A percentile compares a stretch with the other conserved stretches of the same genome.
Conservation (phyloP, 768 basidiomycete species). For the Mrakia blollopis region DNA sequence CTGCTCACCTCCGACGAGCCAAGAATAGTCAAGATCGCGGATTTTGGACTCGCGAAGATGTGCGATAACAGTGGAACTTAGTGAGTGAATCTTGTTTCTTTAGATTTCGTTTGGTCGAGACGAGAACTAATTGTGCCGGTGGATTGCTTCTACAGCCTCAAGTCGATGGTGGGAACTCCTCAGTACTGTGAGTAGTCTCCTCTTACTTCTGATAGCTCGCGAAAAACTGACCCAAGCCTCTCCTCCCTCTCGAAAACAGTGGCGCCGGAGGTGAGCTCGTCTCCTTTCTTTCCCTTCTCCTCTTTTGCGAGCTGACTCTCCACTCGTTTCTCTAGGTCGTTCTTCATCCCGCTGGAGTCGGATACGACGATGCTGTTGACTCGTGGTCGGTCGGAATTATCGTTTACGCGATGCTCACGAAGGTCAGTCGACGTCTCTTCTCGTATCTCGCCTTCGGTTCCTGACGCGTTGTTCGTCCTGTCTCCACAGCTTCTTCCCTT, state of each 20-base stretch:
- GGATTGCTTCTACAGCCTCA: constrained; percentile 30
- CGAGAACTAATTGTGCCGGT: background rate
- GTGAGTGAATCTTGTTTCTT: constrained; percentile 48
- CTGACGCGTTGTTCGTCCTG: constrained; percentile 18
- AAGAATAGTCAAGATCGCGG: constrained; percentile 79
- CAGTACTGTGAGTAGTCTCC: constrained; percentile 53
- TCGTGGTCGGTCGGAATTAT: constrained; percentile 97
- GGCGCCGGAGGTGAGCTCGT: constrained; percentile 5
- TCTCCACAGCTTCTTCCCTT: constrained; percentile 64
- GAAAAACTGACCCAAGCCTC: background rate
- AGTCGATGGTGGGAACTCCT: constrained; percentile 97
- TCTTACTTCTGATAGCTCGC: background rate
- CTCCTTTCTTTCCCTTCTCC: background rate
- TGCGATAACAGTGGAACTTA: constrained; percentile 73
- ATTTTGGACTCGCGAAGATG: constrained; percentile 94
- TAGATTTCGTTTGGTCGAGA: constrained; percentile 22
- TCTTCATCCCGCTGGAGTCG: constrained; percentile 55
- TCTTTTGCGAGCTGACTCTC: background rate
- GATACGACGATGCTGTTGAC: constrained; percentile 85
- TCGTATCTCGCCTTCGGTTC: background rate
- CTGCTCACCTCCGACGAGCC: constrained; percentile 67
- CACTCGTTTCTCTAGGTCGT: constrained; percentile 56
- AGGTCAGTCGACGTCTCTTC: constrained; percentile 51
- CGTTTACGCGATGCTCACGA: constrained; percentile 56
- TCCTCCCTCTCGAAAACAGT: background rate